Base-by-base conservation (phyloP, 495 filamentous ascomycete species). In the Xylaria cubensis region DNA sequence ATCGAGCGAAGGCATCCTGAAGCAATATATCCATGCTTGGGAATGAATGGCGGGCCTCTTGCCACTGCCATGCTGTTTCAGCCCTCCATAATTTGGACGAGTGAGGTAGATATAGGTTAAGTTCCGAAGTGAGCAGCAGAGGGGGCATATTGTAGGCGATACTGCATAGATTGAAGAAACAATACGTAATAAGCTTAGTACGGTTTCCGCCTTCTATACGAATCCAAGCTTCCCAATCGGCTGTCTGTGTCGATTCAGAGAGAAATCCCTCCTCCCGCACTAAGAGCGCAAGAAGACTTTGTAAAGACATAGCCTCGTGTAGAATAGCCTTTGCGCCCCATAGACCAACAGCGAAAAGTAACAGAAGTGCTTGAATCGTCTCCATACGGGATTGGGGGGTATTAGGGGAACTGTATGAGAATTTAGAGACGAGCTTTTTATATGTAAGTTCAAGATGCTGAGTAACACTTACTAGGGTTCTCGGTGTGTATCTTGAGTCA, bases 221-320 rank as follows among this genome's bases (percentile, higher is more conserved):
- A 26, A 89, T 81, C 88, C 91, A 93, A 7, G 87, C 84, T 55
- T 88, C 87, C 82, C 91, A 89, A 61, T 87, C 82, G 70, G 64
- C 76, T 34, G 80, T 80, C 67, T 82, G 81, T 36, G 79, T 82
- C 29, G 75, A 79, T 42, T 83, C 82, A 8, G 80, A 80, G 1
- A 81, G 69, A 29, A 88, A 81, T 6, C 87, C 87, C 65, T 88
- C 85, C 66, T 89, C 87, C 48, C 88, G 82, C 21, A 90, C 77
- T 24, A 89, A 74, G 32, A 87, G 80, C 26, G 86, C 87, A 6
- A 90, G 80, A 21, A 84, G 76, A 48, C 84, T 89, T 75, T 87
- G 87, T 26, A 90, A 75, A 10, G 84, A 80, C 51, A 88, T 73
- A 6, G 87, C 85, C 76, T 90, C 88, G 58, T 86, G 83, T n/a